Percentiles rank a stretch among this genome's conserved stretches.
phyloP scores from a whole-genome alignment of 495 filamentous ascomycete genomes.

The Neurospora hispaniola region DNA sequence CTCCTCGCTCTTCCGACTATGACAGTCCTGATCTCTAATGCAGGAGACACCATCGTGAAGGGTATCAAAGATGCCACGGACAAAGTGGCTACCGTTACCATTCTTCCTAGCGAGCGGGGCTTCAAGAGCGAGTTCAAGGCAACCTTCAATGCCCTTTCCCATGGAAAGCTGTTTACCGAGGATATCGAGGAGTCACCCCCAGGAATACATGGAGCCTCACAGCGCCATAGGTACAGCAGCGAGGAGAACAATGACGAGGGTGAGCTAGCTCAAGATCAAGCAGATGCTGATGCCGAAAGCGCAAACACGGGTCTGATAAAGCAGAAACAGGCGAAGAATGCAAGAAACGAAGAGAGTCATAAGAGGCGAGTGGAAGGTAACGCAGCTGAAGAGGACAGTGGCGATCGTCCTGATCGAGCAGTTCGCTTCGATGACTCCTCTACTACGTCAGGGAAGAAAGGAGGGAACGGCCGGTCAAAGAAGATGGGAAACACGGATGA shows the following conservation, averaged over 20 bases:
- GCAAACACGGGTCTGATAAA: conserved; percentile 3
- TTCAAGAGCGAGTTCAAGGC: conserved; percentile 31
- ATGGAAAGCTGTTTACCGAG: conserved; percentile 24
- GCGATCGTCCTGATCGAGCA: not conserved
- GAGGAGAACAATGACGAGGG: conserved; percentile 13
- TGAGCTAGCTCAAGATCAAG: conserved; percentile 7
- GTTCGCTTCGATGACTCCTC: not conserved
- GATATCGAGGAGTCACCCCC: conserved; percentile 23
- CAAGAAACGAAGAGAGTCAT: conserved; percentile 12
- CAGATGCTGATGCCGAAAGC: conserved; percentile 11
- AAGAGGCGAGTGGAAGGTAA: conserved; percentile 3
- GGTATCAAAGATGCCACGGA: conserved; percentile 57
- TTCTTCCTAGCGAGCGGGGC: conserved; percentile 58
- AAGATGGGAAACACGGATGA: conserved; percentile 1
- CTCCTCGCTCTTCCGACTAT: conserved; percentile 71
- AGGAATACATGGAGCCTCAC: conserved; percentile 33
- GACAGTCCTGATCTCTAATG: conserved; percentile 76
- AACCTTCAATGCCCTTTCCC: conserved; percentile 25
- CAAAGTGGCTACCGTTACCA: conserved; percentile 60
- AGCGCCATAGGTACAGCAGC: conserved; percentile 8
- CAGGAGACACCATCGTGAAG: conserved; percentile 69
- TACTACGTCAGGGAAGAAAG: not conserved
- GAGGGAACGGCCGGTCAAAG: not conserved
- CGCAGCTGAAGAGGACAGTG: conserved; percentile 4
- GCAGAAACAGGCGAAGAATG: conserved; percentile 4